These are phyloP conservation scores for Macroventuria anomochaeta DNA, from an alignment of 2,329 filamentous ascomycete species.

Conservation along the genomic window DNA sequence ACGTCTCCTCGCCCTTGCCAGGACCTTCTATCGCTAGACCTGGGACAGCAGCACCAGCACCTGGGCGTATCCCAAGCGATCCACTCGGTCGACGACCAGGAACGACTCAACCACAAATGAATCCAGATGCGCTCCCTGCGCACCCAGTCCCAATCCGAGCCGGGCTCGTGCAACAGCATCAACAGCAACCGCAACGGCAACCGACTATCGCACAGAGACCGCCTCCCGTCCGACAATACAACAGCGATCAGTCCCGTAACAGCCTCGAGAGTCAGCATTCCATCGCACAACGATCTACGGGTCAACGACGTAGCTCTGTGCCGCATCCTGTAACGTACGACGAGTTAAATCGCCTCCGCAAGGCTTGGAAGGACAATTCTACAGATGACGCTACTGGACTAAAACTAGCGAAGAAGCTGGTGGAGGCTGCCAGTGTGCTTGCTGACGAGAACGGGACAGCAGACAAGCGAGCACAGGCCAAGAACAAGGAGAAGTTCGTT, in stretches of 20 bases:
- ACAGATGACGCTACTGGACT: constrained; percentile 75
- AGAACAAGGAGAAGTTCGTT: constrained; percentile 80
- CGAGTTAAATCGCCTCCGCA: constrained; percentile 78
- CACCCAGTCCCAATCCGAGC: constrained; percentile 63
- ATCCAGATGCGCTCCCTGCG: constrained; percentile 62
- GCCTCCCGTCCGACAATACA: constrained; percentile 61
- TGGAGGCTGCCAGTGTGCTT: constrained; percentile 82
- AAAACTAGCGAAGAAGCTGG: constrained; percentile 78
- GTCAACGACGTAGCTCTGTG: constrained; percentile 29
- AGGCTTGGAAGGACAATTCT: constrained; percentile 72
- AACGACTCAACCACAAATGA: constrained; percentile 52
- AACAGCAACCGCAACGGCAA: constrained; percentile 27
- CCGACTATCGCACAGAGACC: constrained; percentile 50
- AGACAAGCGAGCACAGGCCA: constrained; percentile 68
- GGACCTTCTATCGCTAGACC: constrained; percentile 38
- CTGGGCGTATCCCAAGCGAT: constrained; percentile 37
- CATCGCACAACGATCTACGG: constrained; percentile 20
- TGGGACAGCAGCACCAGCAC: constrained; percentile 41
- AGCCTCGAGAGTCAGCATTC: constrained; percentile 39
- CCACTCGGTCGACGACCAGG: constrained; percentile 43
- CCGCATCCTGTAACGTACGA: constrained; percentile 72
- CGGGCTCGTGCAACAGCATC: constrained; percentile 53
- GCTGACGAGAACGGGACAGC: constrained; percentile 76
- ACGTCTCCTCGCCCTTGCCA: constrained; percentile 34
- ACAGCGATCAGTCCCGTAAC: constrained; percentile 48